Percentiles rank a stretch among this genome's conserved stretches.
These are phyloP conservation scores for Beauveria sp. DNA, from an alignment of 2,329 filamentous ascomycete species.

Conservation along the genomic window DNA sequence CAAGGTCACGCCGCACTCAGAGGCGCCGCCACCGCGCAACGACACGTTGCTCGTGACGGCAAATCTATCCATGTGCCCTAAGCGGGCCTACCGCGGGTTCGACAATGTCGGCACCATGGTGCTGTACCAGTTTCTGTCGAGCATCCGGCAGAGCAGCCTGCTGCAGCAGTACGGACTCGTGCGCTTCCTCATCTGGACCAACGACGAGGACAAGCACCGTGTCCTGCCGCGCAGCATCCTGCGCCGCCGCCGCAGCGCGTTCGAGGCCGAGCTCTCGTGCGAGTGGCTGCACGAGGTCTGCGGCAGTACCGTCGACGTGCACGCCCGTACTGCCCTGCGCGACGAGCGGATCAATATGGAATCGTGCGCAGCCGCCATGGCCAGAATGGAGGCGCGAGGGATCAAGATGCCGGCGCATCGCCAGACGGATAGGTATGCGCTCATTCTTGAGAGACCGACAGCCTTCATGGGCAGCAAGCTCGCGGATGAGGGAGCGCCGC, in stretches of 20 bases:
- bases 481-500: conserved; percentile 23
- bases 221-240: conserved; percentile 54
- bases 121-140: conserved; percentile 52
- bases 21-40: conserved; percentile 47
- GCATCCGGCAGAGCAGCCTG: conserved; percentile 49
- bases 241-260: conserved; percentile 46
- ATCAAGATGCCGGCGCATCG: conserved; percentile 39
- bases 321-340: conserved; percentile 29
- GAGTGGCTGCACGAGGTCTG: conserved; percentile 54
- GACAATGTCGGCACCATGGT: conserved; percentile 51
- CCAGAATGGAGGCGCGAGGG: conserved; percentile 39
- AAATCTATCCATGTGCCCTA: conserved; percentile 53
- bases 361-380: conserved; percentile 31
- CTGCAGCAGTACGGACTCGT: conserved; percentile 74
- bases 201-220: conserved; percentile 48
- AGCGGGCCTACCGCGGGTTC: conserved; percentile 42
- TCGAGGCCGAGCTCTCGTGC: conserved; percentile 55
- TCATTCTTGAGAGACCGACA: conserved; percentile 17
- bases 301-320: conserved; percentile 25
- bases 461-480: conserved; percentile 18
- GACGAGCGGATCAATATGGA: conserved; percentile 41
- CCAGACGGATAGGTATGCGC: conserved; percentile 24
- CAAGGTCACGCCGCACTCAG: conserved; percentile 22
- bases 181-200: conserved; percentile 68
- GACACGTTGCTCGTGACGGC: conserved; percentile 66